phyloP scores from a whole-genome alignment of 495 filamentous ascomycete genomes.

The Daldinia grandis region DNA sequence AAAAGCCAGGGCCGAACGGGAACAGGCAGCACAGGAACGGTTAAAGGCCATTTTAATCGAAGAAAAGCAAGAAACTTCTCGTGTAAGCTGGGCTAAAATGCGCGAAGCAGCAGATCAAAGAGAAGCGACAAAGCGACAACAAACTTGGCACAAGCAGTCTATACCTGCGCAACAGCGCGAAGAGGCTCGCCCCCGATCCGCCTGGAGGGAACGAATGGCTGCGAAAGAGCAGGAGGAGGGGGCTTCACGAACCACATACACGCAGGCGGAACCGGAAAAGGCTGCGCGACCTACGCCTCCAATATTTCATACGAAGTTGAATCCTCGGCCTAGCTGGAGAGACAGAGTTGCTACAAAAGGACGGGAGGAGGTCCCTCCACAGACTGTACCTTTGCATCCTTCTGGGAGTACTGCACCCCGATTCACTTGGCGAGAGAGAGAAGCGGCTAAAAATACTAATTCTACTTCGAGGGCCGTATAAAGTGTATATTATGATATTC shows the following conservation, averaged over 20 bases:
- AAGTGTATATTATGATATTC: neutral
- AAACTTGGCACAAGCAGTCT: neutral
- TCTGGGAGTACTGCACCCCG: neutral
- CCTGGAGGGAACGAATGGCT: neutral
- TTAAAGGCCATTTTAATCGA: conserved; percentile 19
- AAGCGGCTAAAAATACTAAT: neutral
- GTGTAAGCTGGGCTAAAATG: conserved; percentile 29
- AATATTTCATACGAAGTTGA: neutral
- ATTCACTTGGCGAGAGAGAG: neutral
- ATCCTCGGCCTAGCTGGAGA: conserved; percentile 6
- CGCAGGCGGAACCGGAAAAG: neutral
- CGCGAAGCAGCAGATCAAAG: conserved; percentile 22
- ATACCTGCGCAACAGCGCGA: neutral
- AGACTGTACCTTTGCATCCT: neutral
- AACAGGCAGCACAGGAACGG: conserved; percentile 28
- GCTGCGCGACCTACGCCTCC: neutral
- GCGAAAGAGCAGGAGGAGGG: neutral
- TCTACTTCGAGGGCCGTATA: neutral
- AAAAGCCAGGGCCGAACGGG: conserved; percentile 23
- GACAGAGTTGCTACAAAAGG: neutral
- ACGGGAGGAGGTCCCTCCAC: neutral
- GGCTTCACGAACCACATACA: neutral
- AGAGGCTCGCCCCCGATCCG: conserved; percentile 8
- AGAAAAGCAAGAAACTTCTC: conserved; percentile 21
- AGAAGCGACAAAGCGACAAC: neutral